phyloP scores from a whole-genome alignment of 2,329 filamentous ascomycete genomes.

The Trichothecium sympodiale region DNA sequence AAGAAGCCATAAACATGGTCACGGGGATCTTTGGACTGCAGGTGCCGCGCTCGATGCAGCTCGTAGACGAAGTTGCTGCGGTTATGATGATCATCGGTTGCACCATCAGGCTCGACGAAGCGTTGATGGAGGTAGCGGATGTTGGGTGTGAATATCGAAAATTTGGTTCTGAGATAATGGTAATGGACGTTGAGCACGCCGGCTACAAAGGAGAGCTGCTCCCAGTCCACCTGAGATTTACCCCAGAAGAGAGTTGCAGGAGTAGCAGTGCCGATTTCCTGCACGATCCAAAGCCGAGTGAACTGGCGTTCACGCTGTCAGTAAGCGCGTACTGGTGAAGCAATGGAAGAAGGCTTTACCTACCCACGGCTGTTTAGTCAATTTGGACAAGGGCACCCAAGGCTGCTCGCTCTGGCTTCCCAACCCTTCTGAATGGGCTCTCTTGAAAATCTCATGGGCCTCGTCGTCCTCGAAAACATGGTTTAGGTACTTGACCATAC shows the following conservation, averaged over 20 bases:
- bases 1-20: slow-evolving; percentile 25
- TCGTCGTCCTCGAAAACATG: slow-evolving; percentile 18
- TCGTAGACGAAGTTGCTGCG: slow-evolving; percentile 23
- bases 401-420: slow-evolving; percentile 13
- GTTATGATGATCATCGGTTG: slow-evolving; percentile 16
- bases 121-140: slow-evolving; percentile 20
- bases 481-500: slow-evolving; percentile 15
- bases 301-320: slow-evolving; percentile 14
- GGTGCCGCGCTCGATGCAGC: slow-evolving; percentile 21
- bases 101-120: slow-evolving; percentile 20
- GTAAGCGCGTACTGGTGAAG: not conserved
- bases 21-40: slow-evolving; percentile 19
- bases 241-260: slow-evolving; percentile 24
- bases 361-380: slow-evolving; percentile 21
- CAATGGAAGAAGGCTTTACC: slow-evolving; percentile 7
- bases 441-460: slow-evolving; percentile 15
- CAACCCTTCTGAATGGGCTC: slow-evolving; percentile 18
- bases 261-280: slow-evolving; percentile 22
- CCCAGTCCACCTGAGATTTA: slow-evolving; percentile 19
- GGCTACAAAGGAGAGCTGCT: slow-evolving; percentile 17
- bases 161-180: slow-evolving; percentile 18
- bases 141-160: slow-evolving; percentile 19
- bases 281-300: slow-evolving; percentile 24
- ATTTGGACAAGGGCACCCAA: slow-evolving; percentile 20
- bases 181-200: slow-evolving; percentile 20